Conservation (phyloP, 2,329 filamentous ascomycete genomes). For the Fonsecaea pedrosoi region DNA sequence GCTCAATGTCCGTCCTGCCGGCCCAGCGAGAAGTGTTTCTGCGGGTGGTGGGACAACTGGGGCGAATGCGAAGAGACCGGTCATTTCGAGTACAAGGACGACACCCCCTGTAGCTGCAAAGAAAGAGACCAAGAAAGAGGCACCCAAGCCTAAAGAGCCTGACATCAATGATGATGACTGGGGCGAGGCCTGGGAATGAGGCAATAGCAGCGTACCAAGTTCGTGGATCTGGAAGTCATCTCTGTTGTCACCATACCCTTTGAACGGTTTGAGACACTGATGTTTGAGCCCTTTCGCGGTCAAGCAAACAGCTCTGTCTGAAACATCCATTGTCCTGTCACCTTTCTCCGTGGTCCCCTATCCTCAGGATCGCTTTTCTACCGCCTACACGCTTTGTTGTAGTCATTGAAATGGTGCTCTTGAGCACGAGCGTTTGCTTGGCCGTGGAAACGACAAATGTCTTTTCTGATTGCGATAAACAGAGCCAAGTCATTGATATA, state of each 20-base stretch:
- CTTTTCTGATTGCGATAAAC: conserved; percentile 1
- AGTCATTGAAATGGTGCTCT: neutral
- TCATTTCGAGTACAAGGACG: conserved; percentile 49
- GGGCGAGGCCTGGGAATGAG: conserved; percentile 58
- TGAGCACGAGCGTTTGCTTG: neutral
- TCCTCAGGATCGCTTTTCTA: neutral
- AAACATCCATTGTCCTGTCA: neutral
- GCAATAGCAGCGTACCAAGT: neutral
- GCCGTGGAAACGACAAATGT: neutral
- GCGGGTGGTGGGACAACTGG: conserved; percentile 43
- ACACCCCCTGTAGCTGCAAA: conserved; percentile 56
- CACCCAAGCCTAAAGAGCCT: conserved; percentile 33
- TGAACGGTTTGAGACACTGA: neutral
- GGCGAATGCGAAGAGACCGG: conserved; percentile 45
- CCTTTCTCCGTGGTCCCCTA: neutral
- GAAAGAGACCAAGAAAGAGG: conserved; percentile 69
- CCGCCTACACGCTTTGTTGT: neutral
- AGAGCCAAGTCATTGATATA: conserved; percentile 5
- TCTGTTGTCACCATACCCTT: neutral
- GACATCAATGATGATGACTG: conserved; percentile 51
- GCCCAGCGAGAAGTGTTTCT: conserved; percentile 48
- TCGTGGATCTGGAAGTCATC: no score
- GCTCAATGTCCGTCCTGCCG: conserved; percentile 44
- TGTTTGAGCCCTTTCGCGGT: neutral
- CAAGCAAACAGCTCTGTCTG: neutral